Evolutionary conservation across 23 red algal genomes (phyloP).

Genomic region (Gracilaria gracilis): DNA sequence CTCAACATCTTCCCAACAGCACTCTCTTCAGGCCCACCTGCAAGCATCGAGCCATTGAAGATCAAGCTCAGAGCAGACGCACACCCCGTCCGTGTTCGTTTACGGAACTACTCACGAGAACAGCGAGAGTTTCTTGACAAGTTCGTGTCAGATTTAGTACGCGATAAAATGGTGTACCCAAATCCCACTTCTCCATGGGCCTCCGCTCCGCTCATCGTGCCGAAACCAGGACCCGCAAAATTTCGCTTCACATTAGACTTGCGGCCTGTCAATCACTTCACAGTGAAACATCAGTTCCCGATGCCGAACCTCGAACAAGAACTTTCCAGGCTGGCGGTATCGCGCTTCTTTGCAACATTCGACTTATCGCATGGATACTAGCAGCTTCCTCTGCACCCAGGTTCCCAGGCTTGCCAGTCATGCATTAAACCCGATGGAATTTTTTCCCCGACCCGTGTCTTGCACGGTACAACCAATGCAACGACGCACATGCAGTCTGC

Average conservation of each 20-base stretch:
- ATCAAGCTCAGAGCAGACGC: no score
- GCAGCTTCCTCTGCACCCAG: background rate
- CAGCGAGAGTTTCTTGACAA: no score
- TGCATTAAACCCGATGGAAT: constrained; percentile 35
- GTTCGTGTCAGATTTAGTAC: no score
- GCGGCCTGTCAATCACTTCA: no score
- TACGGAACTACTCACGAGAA: no score
- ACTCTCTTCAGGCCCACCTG: background rate
- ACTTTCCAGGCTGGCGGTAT: background rate
- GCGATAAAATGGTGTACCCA: no score
- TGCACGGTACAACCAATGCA: constrained; percentile 46
- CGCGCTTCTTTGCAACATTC: background rate
- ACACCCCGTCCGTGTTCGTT: no score
- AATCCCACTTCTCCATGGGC: no score
- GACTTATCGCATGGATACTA: background rate
- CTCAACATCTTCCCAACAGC: background rate
- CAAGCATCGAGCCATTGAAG: no score
- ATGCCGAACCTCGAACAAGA: background rate
- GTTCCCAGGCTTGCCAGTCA: background rate
- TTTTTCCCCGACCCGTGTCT: background rate
- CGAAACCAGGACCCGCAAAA: no score
- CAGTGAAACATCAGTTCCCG: background rate
- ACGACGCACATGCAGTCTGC: constrained; percentile 23
- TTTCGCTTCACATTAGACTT: no score
- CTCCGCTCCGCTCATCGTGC: no score